Evolutionary conservation across 208 protist species (phyloP), one percentile per base, ranked within the genome.

Genomic region (Naegleria fowleri): DNA sequence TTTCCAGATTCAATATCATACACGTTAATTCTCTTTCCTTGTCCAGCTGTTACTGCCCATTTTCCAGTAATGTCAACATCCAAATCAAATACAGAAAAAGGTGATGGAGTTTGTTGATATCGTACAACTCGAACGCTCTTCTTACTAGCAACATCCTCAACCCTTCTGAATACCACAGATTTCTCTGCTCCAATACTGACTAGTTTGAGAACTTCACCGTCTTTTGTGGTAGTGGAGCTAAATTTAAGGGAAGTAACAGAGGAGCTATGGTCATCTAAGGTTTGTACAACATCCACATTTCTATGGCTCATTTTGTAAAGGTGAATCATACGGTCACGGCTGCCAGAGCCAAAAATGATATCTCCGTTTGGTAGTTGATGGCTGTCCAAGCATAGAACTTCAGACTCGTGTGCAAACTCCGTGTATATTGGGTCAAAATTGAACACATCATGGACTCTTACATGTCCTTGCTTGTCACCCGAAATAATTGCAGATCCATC

Each of bases 191-290:
- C 58, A 40, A 90, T 25, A 52, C 90, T 93, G 0, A 93, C 7
- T 16, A 93, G 9, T 79, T 79, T 79, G 9, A 36, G 29, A 33
- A 3, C 0, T 13, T 79, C 67, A 4, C 91, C 41, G 9, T n/a
- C 52, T 59, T 92, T 90, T 13, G 29, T 22, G 1, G 67, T 79
- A n/a, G 3, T 36, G 55, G 22, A 29, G 38, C 9, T 91, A 41
- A 93, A 93, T 87, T 92, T 90, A 48, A 93, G 5, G n/a, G 86
- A 39, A 0, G 83, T 93, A 5, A 93, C 76, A 29, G 91, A 91
- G 38, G 55, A 90, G 19, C 16, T 55, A 39, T 93, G 92, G 6
- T 93, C 92, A 40, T 92, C 58, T 7, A 93, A 48, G 9, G 58
- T 92, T 19, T 91, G 13, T 33, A 92, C n/a, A 29, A 87, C 43